Percentiles rank a stretch among this genome's conserved stretches.
phyloP scores from a whole-genome alignment of 2,329 filamentous ascomycete genomes.

The Cladorrhinum sp. region DNA sequence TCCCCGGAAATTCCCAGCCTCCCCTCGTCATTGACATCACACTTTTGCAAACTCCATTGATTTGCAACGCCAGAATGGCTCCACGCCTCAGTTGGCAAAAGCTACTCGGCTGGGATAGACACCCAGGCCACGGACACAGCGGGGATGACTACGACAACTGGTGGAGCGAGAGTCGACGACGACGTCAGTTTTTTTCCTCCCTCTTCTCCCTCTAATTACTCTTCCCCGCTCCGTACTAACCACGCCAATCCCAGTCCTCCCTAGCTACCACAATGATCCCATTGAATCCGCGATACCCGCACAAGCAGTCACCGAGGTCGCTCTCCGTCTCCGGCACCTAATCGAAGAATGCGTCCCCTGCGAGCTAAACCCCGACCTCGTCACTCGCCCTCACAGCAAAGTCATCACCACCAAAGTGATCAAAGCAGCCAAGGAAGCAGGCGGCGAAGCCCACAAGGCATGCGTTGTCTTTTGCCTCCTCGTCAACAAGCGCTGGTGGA shows the following conservation, averaged over 20 bases:
- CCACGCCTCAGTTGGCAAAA: slow-evolving; percentile 28
- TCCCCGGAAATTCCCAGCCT: background rate
- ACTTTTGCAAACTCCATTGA: background rate
- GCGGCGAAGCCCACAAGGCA: slow-evolving; percentile 66
- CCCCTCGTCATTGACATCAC: background rate
- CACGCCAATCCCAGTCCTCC: slow-evolving; percentile 54
- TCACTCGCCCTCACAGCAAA: slow-evolving; percentile 78
- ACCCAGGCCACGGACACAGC: slow-evolving; percentile 25
- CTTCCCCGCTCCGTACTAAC: background rate
- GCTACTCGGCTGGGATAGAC: slow-evolving; percentile 33
- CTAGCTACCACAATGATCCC: slow-evolving; percentile 55
- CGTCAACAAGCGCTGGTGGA: slow-evolving; percentile 70
- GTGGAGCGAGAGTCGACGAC: slow-evolving; percentile 32
- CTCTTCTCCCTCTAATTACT: background rate
- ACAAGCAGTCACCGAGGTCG: slow-evolving; percentile 81
- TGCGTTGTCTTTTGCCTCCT: slow-evolving; percentile 85
- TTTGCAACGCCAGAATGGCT: background rate
- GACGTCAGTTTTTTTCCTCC: slow-evolving; percentile 27
- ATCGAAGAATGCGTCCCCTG: slow-evolving; percentile 87
- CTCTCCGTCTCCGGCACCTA: slow-evolving; percentile 84
- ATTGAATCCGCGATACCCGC: slow-evolving; percentile 68
- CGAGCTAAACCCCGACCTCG: slow-evolving; percentile 72
- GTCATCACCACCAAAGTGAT: slow-evolving; percentile 81
- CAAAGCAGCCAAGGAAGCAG: slow-evolving; percentile 76
- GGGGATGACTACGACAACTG: slow-evolving; percentile 23